These are phyloP conservation scores for Gossypium ekmanianum DNA, from an alignment of 345 rosid species.

Conservation along the genomic window DNA sequence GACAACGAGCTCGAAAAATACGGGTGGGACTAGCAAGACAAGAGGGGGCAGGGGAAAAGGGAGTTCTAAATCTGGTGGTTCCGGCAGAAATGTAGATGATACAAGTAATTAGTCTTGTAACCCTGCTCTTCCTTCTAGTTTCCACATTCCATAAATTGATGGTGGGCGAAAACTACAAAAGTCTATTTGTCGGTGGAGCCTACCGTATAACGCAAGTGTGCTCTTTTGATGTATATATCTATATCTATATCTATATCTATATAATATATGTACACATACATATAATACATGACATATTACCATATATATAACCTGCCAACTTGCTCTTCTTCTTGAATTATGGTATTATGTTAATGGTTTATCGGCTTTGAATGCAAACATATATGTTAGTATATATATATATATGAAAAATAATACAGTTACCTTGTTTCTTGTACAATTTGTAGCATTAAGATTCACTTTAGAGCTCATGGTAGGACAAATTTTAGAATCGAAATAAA, in stretches of 20 bases:
- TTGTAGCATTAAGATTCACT: neutral
- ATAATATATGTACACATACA: neutral
- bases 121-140: slow-evolving; percentile 41
- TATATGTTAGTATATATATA: neutral
- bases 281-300: neutral
- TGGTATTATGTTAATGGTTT: neutral
- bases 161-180: neutral
- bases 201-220: neutral
- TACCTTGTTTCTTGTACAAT: neutral
- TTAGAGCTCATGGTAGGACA: too few species aligned
- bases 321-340: neutral
- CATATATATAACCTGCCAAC: neutral
- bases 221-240: neutral
- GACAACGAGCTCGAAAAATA: slow-evolving; percentile 46
- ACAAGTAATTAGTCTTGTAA: slow-evolving; percentile 24
- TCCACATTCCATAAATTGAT: neutral
- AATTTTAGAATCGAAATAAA: neutral
- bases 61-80: slow-evolving; percentile 36
- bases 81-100: slow-evolving; percentile 36
- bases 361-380: neutral
- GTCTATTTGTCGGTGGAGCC: neutral
- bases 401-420: neutral
- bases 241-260: too few species aligned
- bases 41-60: slow-evolving; percentile 50
- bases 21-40: slow-evolving; percentile 36